Percentiles rank a stretch among this genome's conserved stretches.
Conservation (phyloP, 129 eudicot genomes). For the Smallanthus sonchifolius region DNA sequence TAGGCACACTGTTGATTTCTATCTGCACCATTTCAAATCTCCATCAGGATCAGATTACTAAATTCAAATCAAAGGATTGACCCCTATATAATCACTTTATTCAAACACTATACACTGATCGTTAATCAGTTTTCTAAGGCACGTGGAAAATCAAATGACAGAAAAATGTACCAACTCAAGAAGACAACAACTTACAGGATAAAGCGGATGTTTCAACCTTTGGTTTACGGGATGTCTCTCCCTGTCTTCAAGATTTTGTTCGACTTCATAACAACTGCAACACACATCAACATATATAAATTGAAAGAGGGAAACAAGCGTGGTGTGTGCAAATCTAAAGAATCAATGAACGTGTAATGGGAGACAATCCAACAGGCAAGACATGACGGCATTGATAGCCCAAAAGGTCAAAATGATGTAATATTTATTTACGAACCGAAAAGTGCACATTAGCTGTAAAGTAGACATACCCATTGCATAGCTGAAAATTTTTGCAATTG, state of each 20-base stretch:
- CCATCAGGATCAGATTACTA: neutral
- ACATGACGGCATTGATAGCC: neutral
- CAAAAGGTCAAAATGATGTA: too few species aligned
- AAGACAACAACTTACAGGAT: slow-evolving; percentile 44
- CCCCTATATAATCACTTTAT: neutral
- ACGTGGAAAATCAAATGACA: neutral
- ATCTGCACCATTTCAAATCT: slow-evolving; percentile 42
- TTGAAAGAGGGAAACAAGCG: neutral
- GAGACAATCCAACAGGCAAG: neutral
- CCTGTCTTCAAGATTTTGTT: slow-evolving; percentile 64
- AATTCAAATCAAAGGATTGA: neutral
- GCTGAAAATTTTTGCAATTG: slow-evolving; percentile 85
- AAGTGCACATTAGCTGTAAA: too few species aligned
- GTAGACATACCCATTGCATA: slow-evolving; percentile 61
- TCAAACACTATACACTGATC: too few species aligned
- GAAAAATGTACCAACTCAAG: neutral
- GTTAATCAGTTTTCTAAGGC: too few species aligned
- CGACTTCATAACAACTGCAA: slow-evolving; percentile 73
- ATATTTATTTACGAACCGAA: too few species aligned
- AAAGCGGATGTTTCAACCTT: slow-evolving; percentile 61
- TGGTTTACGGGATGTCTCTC: slow-evolving; percentile 90
- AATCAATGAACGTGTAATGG: neutral
- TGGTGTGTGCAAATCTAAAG: neutral
- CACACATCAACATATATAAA: neutral
- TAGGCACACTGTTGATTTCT: slow-evolving; percentile 60